phyloP scores from a whole-genome alignment of 1,139 yeast species.

The Sugiyamaella sp. region DNA sequence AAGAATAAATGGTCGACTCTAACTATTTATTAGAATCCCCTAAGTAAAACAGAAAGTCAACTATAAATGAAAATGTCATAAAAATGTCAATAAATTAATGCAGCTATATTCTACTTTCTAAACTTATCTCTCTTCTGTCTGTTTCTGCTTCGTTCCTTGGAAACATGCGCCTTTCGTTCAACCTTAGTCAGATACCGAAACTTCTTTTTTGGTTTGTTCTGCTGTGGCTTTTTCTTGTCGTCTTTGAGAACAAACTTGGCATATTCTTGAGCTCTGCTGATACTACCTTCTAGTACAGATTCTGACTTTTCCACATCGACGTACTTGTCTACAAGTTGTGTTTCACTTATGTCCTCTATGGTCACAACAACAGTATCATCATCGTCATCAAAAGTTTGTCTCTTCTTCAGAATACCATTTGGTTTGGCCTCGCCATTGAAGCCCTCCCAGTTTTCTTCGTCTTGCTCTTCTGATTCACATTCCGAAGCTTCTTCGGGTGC shows the following conservation, averaged over 20 bases:
- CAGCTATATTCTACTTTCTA: not conserved
- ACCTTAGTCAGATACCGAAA: slow-evolving; percentile 81
- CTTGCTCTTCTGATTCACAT: slow-evolving; percentile 25
- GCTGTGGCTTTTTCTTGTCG: slow-evolving; percentile 19
- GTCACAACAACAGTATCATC: slow-evolving; percentile 37
- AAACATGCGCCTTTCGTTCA: slow-evolving; percentile 69
- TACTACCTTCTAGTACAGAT: slow-evolving; percentile 42
- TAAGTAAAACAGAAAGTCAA: too few species aligned
- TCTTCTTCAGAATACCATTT: slow-evolving; percentile 63
- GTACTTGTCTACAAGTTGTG: slow-evolving; percentile 29
- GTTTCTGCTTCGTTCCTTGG: slow-evolving; percentile 39
- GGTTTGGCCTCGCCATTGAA: slow-evolving; percentile 34
- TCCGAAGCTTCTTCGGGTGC: slow-evolving; percentile 22
- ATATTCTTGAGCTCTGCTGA: slow-evolving; percentile 41
- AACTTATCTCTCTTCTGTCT: slow-evolving; percentile 18
- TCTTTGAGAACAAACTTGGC: slow-evolving; percentile 36
- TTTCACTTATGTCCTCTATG: slow-evolving; percentile 36
- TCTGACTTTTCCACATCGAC: slow-evolving; percentile 40
- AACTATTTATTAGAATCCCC: too few species aligned
- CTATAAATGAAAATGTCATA: slow-evolving; percentile 3
- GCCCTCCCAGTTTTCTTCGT: slow-evolving; percentile 41
- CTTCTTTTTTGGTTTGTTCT: slow-evolving; percentile 59
- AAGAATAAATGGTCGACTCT: too few species aligned
- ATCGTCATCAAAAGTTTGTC: slow-evolving; percentile 50
- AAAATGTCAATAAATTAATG: slow-evolving; percentile 6